Evolutionary conservation across 768 basidiomycete species (phyloP), one percentile per base, ranked within the genome.

Genomic region (Xanthoconium stramineum): DNA sequence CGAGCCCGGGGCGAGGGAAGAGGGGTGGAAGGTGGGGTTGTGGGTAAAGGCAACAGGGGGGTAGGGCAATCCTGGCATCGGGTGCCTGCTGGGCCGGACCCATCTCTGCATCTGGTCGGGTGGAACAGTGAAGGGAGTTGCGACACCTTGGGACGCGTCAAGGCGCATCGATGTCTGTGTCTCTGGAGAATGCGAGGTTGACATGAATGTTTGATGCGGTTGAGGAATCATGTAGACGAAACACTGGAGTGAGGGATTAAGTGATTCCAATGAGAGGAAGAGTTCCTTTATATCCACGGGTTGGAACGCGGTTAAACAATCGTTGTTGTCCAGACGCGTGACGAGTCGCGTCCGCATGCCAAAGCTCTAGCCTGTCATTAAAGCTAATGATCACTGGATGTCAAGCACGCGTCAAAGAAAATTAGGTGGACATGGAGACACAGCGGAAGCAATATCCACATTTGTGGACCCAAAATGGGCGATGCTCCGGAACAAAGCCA

Each of bases 381-480:
- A 24, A 24, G 24, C 24, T 24, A 24, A 4, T 24, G 4, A 24
- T 24, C 24, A 24, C 24, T 24, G 24, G 24, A 24, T 4, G 24
- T 24, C 24, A 24, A 24, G 24, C 24, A 24, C 24, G 24, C 56
- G 20, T 24, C 29, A 36, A 28, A 37, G 24, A 15, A 19, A 45
- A 28, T 24, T 24, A 24, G 24, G 24, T 24, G 24, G 24, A 24
- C 24, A 35, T 11, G 19, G 44, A 28, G 37, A 43, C n/a, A 29
- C 11, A 50, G 5, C 12, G 20, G 24, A 29, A 33, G 30, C 19
- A 14, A 88, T 3, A 28, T n/a, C 17, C 36, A 35, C 9, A 10
- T 53, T 4, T 20, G 15, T 53, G 57, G 43, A 60, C 57, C 20
- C 14, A 50, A 36, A 39, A 57, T 32, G 36, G 37, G 24, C 9